These are phyloP conservation scores for Blastobotrys malaysiensis DNA, from an alignment of 1,139 yeast genomes.

Conservation along the genomic window DNA sequence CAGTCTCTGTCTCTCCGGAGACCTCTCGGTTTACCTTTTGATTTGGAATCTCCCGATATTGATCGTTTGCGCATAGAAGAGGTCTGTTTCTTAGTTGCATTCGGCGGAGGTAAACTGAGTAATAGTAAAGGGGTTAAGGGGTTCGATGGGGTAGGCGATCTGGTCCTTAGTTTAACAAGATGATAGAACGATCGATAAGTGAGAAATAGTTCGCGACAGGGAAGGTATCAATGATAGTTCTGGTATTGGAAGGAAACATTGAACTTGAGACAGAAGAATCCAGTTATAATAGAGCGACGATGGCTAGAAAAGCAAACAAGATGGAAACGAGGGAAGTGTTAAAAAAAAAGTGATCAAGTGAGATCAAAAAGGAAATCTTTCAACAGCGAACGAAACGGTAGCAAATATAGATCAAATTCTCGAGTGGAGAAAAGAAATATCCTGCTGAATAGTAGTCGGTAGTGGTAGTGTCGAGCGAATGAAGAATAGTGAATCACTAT, in stretches of 20 bases:
- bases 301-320: background rate
- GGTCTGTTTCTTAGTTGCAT: background rate
- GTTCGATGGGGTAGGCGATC: background rate
- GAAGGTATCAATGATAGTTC: background rate
- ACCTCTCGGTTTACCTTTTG: slow-evolving; percentile 24
- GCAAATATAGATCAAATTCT: background rate
- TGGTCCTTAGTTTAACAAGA: background rate
- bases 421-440: background rate
- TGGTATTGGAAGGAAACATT: background rate
- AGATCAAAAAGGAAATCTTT: background rate
- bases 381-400: background rate
- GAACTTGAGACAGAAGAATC: background rate
- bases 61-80: background rate
- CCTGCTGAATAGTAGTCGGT: no score
- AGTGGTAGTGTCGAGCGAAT: background rate
- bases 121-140: background rate
- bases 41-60: slow-evolving; percentile 2
- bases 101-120: background rate
- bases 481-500: background rate
- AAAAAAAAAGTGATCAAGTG: background rate
- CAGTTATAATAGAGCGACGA: background rate
- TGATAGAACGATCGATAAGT: background rate
- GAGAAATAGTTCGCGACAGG: background rate
- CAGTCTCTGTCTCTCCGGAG: slow-evolving; percentile 24
- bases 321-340: background rate